Percentiles rank a stretch among this genome's conserved stretches.
Conservation (phyloP, 2,329 filamentous ascomycete species). For the Geosmithia putterillii region DNA sequence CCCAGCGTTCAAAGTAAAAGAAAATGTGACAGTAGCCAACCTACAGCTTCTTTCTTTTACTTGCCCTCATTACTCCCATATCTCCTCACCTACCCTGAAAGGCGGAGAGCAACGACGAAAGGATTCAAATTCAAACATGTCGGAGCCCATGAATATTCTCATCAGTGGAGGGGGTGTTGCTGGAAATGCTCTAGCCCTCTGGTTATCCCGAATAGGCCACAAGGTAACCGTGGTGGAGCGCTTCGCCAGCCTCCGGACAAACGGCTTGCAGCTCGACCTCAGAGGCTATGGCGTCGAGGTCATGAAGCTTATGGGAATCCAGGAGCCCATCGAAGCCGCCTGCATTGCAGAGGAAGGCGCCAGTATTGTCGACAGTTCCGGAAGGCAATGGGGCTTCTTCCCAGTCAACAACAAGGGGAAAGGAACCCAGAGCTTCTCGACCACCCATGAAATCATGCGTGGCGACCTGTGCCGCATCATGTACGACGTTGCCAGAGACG, state of each 20-base stretch:
- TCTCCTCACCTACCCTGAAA: too few relatives aligned
- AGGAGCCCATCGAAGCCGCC: slow-evolving; percentile 17
- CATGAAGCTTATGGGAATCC: slow-evolving; percentile 22
- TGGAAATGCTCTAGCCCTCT: slow-evolving; percentile 23
- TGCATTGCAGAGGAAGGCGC: slow-evolving; percentile 35
- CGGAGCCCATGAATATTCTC: slow-evolving; percentile 26
- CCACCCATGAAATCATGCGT: slow-evolving; percentile 46
- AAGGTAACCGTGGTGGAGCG: slow-evolving; percentile 26
- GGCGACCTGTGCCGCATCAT: slow-evolving; percentile 39
- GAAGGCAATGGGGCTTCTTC: slow-evolving; percentile 23
- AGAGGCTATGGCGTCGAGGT: slow-evolving; percentile 23
- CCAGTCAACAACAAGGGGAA: slow-evolving; percentile 24
- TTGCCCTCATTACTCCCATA: too few relatives aligned
- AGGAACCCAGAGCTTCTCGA: slow-evolving; percentile 29
- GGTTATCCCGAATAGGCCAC: slow-evolving; percentile 21
- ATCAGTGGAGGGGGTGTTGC: slow-evolving; percentile 28
- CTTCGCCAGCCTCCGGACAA: slow-evolving; percentile 16
- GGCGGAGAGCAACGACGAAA: too few relatives aligned
- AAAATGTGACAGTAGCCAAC: too few relatives aligned
- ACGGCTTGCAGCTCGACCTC: slow-evolving; percentile 30
- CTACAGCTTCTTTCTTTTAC: too few relatives aligned
- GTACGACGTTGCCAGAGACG: slow-evolving; percentile 23
- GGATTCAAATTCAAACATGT: too few relatives aligned
- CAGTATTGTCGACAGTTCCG: slow-evolving; percentile 26
- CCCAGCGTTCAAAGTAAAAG: too few relatives aligned